Conservation (phyloP, 2,329 filamentous ascomycete genomes). For the Tolypocladium guangdongense region DNA sequence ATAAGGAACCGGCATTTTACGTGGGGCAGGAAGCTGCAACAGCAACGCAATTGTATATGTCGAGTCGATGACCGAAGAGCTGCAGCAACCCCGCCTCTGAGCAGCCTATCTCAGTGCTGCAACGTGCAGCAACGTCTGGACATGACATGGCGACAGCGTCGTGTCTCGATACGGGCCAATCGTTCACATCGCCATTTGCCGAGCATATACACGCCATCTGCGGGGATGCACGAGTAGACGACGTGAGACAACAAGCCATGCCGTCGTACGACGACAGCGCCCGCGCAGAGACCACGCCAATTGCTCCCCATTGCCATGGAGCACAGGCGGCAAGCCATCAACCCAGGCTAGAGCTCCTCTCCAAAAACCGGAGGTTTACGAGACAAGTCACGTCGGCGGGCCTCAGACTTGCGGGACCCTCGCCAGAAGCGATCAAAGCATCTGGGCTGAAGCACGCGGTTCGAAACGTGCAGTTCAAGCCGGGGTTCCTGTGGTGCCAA, state of each 20-base stretch:
- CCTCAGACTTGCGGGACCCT: too few relatives aligned
- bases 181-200: neutral
- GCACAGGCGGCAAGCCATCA: too few relatives aligned
- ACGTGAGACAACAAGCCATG: neutral
- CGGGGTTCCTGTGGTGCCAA: constrained; percentile 27
- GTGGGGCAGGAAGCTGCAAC: neutral
- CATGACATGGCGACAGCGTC: neutral
- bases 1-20: neutral
- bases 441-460: too few relatives aligned
- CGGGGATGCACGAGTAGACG: neutral
- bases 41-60: neutral
- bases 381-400: too few relatives aligned
- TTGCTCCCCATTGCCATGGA: constrained; percentile 22
- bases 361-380: too few relatives aligned
- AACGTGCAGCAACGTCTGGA: neutral
- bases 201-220: neutral
- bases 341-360: too few relatives aligned
- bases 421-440: too few relatives aligned
- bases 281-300: neutral
- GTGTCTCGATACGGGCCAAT: neutral
- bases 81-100: neutral
- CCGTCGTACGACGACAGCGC: neutral
- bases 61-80: neutral
- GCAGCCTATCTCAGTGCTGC: neutral
- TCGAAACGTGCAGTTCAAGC: constrained; percentile 40